Base-by-base conservation (phyloP, 2,329 filamentous ascomycete genomes). In the Neocatenulostroma microsporum region DNA sequence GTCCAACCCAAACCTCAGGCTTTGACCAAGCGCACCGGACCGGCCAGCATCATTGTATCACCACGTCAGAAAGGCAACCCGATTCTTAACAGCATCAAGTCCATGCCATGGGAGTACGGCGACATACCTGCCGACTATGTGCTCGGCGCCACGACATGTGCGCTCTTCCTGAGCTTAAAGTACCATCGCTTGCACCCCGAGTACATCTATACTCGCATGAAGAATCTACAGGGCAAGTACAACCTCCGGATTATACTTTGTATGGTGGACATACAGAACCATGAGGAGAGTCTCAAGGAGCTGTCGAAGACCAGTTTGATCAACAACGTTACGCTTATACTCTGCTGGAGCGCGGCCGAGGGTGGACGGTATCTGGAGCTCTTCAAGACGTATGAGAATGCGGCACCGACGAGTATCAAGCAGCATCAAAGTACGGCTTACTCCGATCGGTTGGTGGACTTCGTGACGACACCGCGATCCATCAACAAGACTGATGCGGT, bases 161-260 rank as follows among this genome's bases (percentile, higher is more conserved):
- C 85, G 1, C 72, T 98, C 4, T 98, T 96, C 57, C 69, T 98
- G 27, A 93, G 85, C 31, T 74, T 98, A 37, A 98, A 96, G 62
- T 98, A 98, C 62, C 91, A 98, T 62, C 85, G 89, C 19, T 73
- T 98, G 35, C 91, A 98, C 57, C 91, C 91, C 1, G 91, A 98
- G 63, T 98, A 98, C 67, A 86, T 98, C 53, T 96, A 96, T 67
- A 87, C 82, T 17, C 82, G 91, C 39, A 93, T 98, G 49, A 81
- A 83, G 35, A 78, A 80, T 32, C 69, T 98, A 4, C 84, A 84
- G 34, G 84, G 84, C 34, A 85, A 84, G 63, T 96, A 93, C 66
- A 82, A 80, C 48, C 73, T 98, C 14, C 84, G 91, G 31, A 73
- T 98, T 35, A 66, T 98, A 19, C 73, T 98, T 32, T 80, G 82